phyloP scores from a whole-genome alignment of 768 basidiomycete genomes.

The Sporobolomyces phaffii region DNA sequence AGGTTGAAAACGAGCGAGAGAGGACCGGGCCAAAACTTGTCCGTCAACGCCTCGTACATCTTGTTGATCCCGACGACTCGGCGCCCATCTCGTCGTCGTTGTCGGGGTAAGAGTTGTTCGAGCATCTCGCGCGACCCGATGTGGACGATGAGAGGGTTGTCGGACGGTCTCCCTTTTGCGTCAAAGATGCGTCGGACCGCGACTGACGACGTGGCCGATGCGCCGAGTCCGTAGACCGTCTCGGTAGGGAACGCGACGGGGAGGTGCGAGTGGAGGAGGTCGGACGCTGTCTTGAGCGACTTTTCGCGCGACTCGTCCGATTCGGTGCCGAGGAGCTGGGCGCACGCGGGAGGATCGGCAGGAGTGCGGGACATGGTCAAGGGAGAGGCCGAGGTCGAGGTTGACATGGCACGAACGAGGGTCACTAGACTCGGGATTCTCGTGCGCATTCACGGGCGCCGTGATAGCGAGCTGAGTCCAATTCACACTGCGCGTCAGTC shows the following conservation, averaged over 20 bases:
- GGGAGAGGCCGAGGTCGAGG: neutral
- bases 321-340: conserved; percentile 11
- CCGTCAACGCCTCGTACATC: conserved; percentile 68
- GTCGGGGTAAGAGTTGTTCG: conserved; percentile 59
- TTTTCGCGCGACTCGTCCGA: neutral
- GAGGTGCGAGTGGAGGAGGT: conserved; percentile 7
- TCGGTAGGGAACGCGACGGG: conserved; percentile 89
- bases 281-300: conserved; percentile 26
- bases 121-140: conserved; percentile 83
- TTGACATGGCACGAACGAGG: neutral
- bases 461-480: too few relatives aligned
- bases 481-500: too few relatives aligned
- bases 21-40: conserved; percentile 89
- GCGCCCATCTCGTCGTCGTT: conserved; percentile 4
- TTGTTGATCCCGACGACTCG: conserved; percentile 51
- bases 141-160: conserved; percentile 97
- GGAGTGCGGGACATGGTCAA: neutral
- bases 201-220: conserved; percentile 58
- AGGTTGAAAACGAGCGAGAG: conserved; percentile 81
- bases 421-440: neutral
- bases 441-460: too few relatives aligned
- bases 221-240: conserved; percentile 97
- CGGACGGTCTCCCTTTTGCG: conserved; percentile 83
- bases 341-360: neutral
- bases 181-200: conserved; percentile 72